Evolutionary conservation across 257 asterid species (phyloP).

Genomic region (Ajuga chamaepitys): DNA sequence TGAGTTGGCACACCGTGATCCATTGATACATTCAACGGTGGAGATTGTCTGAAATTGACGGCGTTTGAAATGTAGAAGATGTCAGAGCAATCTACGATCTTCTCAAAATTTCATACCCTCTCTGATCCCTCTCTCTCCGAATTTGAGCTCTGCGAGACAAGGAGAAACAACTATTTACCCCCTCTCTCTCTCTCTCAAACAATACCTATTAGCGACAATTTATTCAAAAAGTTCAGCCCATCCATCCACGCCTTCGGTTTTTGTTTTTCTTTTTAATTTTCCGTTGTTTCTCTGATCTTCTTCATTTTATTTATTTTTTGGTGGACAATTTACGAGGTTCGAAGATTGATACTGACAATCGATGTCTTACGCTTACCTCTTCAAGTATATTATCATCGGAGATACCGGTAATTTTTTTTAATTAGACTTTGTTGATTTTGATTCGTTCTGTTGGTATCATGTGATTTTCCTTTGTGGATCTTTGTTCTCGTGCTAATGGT

Average conservation of each 20-base stretch:
- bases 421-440: not conserved
- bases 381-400: no score
- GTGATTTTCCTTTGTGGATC: not conserved
- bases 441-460: not conserved
- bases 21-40: no score
- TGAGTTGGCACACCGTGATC: no score
- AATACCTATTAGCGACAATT: not conserved
- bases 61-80: no score
- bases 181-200: not conserved
- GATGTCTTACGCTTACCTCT: conserved; percentile 58
- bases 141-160: not conserved
- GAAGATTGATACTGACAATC: conserved; percentile 19
- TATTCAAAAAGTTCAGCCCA: not conserved
- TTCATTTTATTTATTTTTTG: not conserved
- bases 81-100: not conserved
- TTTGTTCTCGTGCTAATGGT: not conserved
- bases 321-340: not conserved
- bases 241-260: not conserved
- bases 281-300: conserved; percentile 5
- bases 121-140: not conserved
- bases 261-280: no score
- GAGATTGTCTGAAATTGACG: no score
- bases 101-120: not conserved
- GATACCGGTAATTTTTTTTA: conserved; percentile 34
- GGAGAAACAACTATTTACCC: not conserved